Conservation (phyloP, 2,329 filamentous ascomycete genomes). For the Trichoderma sp. region DNA sequence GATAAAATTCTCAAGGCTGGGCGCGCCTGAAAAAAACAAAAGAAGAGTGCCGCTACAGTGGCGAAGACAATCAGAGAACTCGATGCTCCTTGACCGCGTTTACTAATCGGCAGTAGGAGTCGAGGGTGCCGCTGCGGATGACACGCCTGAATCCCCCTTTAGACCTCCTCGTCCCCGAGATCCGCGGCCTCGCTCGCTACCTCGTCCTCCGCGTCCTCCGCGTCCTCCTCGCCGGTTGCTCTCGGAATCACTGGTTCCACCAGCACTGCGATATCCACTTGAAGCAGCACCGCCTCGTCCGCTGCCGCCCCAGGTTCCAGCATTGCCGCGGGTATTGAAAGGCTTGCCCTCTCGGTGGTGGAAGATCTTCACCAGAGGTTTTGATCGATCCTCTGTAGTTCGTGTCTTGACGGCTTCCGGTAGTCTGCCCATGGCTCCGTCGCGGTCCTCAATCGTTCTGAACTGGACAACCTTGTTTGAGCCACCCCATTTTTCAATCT, state of each 20-base stretch:
- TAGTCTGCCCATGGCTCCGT: constrained; percentile 71
- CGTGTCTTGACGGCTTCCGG: constrained; percentile 74
- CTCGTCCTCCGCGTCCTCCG: constrained; percentile 56
- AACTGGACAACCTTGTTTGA: constrained; percentile 87
- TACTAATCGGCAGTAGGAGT: constrained; percentile 43
- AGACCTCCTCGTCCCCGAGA: constrained; percentile 55
- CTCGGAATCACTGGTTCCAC: constrained; percentile 68
- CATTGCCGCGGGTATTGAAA: constrained; percentile 59
- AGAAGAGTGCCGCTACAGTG: constrained; percentile 9
- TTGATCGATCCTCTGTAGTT: constrained; percentile 68
- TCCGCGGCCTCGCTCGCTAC: constrained; percentile 56
- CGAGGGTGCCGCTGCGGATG: constrained; percentile 51
- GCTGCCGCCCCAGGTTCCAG: constrained; percentile 65
- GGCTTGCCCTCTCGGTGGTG: constrained; percentile 61
- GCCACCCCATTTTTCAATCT: constrained; percentile 74
- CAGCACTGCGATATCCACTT: constrained; percentile 82
- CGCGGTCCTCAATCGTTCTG: constrained; percentile 73
- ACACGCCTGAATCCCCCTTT: constrained; percentile 58
- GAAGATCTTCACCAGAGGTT: constrained; percentile 81
- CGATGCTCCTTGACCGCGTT: constrained; percentile 16
- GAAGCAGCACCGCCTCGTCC: constrained; percentile 57
- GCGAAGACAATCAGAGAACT: constrained; percentile 4
- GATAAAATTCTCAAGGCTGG: constrained; percentile 5
- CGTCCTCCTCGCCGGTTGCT: constrained; percentile 55
- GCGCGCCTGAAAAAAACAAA: constrained; percentile 20